A percentile compares a stretch with the other conserved stretches of the same genome.
phyloP scores from a whole-genome alignment of 805 yeast genomes.

The Candida piceae region DNA sequence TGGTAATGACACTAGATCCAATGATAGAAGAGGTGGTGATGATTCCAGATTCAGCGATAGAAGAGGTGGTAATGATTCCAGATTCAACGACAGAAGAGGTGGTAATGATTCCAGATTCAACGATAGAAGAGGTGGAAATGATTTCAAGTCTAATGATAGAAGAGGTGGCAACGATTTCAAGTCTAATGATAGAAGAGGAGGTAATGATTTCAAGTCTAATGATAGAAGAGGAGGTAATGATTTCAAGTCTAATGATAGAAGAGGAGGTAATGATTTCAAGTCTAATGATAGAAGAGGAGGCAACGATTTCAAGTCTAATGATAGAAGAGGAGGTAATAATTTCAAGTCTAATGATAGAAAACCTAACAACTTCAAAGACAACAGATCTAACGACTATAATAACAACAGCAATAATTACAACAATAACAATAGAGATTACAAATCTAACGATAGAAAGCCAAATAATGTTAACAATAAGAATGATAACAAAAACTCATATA shows the following conservation, averaged over 20 bases:
- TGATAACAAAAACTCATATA: no score
- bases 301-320: constrained; percentile 4
- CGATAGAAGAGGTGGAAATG: constrained; percentile 6
- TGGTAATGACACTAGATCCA: constrained; percentile 3
- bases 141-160: constrained; percentile 6
- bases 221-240: constrained; percentile 1
- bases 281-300: constrained; percentile 4
- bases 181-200: constrained; percentile 9
- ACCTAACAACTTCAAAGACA: constrained; percentile 1
- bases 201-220: constrained; percentile 7
- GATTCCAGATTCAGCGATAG: constrained; percentile 7
- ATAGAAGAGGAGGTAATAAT: constrained; percentile 7
- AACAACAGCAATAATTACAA: constrained; percentile 5
- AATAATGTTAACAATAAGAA: no score
- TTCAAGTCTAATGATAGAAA: background rate
- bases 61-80: constrained; percentile 7
- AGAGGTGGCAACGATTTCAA: constrained; percentile 9
- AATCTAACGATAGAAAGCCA: no score
- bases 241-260: background rate
- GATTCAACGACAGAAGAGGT: constrained; percentile 8
- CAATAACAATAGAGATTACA: background rate
- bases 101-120: constrained; percentile 7
- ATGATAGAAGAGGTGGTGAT: constrained; percentile 8
- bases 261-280: constrained; percentile 7
- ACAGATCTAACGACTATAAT: constrained; percentile 10